Conservation (phyloP, 768 basidiomycete genomes). For the Gloeostereum incarnatum region DNA sequence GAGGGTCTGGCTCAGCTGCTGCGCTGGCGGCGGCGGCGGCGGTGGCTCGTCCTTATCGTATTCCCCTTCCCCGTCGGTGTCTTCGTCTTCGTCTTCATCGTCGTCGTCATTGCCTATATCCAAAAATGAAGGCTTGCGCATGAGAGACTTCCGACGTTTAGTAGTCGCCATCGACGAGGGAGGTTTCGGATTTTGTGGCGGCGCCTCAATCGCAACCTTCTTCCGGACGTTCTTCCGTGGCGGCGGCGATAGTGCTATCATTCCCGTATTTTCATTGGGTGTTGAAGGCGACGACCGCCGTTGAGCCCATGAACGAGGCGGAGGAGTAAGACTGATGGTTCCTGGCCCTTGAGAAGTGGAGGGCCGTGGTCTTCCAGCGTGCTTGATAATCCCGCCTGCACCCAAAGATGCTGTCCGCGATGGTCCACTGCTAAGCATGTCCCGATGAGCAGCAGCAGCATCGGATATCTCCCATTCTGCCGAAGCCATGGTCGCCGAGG, state of each 20-base stretch:
- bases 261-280: neutral
- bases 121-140: conserved; percentile 65
- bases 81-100: conserved; percentile 29
- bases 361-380: conserved; percentile 8
- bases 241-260: conserved; percentile 12
- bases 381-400: conserved; percentile 16
- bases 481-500: conserved; percentile 25
- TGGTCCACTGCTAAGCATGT: too few species aligned
- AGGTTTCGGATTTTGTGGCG: too few species aligned
- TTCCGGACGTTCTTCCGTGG: conserved; percentile 7
- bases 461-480: too few species aligned
- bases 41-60: conserved; percentile 9
- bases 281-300: neutral
- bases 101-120: conserved; percentile 52
- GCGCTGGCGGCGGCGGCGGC: neutral
- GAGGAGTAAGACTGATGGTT: conserved; percentile 5
- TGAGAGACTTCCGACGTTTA: conserved; percentile 41
- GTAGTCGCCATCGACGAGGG: conserved; percentile 23
- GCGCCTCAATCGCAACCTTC: neutral
- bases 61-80: conserved; percentile 15
- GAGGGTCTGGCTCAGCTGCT: neutral
- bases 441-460: too few species aligned
- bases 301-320: conserved; percentile 7
- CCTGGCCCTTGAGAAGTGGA: neutral
- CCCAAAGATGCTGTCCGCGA: conserved; percentile 18